Evolutionary conservation across 805 yeast genomes (phyloP).

Genomic region (Diddensiella transvaalensis): DNA sequence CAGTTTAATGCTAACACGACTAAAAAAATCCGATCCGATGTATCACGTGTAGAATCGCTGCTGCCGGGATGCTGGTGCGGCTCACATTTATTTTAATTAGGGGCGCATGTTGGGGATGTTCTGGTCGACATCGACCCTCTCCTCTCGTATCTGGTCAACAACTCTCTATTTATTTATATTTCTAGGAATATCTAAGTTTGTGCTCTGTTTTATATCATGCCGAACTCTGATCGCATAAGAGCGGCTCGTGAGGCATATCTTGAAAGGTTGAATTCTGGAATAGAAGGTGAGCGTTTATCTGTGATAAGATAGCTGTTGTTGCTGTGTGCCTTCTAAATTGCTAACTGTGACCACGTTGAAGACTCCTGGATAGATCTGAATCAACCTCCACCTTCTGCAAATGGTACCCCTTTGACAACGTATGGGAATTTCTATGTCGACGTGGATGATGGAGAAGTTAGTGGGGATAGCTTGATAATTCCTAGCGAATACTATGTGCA

Average conservation of each 20-base stretch:
- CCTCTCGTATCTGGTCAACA: no score
- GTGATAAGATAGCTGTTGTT: neutral
- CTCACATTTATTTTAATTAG: no score
- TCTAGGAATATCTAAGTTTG: no score
- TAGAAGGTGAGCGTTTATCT: neutral
- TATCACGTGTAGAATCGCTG: no score
- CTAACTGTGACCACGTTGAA: no score
- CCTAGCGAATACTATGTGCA: constrained; percentile 6
- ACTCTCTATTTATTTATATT: no score
- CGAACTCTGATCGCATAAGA: neutral
- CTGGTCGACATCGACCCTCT: no score
- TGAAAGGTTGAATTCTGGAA: constrained; percentile 1
- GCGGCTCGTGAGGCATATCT: constrained; percentile 2
- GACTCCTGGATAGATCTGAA: constrained; percentile 17
- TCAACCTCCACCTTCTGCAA: neutral
- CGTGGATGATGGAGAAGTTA: constrained; percentile 6
- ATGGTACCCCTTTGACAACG: neutral
- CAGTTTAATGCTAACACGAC: no score
- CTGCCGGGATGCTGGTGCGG: no score
- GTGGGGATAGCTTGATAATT: constrained; percentile 2
- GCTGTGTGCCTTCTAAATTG: neutral
- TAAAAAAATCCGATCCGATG: no score
- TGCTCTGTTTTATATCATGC: no score
- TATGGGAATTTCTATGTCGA: constrained; percentile 6
- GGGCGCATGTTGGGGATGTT: no score